Evolutionary conservation across 2,329 filamentous ascomycete genomes (phyloP), one percentile per base, ranked within the genome.

Genomic region (Talaromyces verruculosus): DNA sequence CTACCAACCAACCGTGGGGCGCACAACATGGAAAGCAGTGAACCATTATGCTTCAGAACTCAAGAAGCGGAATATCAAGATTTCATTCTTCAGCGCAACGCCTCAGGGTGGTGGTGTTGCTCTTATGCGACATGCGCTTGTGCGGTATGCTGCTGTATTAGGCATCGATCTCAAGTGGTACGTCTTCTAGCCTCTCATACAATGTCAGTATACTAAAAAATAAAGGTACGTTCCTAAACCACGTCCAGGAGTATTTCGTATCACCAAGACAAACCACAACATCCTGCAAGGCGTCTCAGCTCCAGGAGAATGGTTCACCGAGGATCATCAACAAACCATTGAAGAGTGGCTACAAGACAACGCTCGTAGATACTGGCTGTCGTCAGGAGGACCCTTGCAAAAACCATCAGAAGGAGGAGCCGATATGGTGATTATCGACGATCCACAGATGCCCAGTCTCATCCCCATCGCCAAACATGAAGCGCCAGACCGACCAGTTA

Each of bases 181-280:
- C 79, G 85, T 74, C 55, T 25, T 25, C 53, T 58, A 64, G 17
- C 45, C 10, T 13, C 17, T 13, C 5, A 19, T 7, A 22, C 30
- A 17, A 13, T 28, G 17, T 1, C 15, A 11, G 4, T 13, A 15
- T 30, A 28, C 47, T 30, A 30, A 53, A 15, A 15, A 5, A 17
- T 15, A 5, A 41, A 41, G 37, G 84, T 87, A 85, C 67, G 91
- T 94, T 0, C 91, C 91, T 6, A 92, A 92, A 75, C 91, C 91
- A 25, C 88, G 89, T 61, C 90, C 90, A 2, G 88, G 90, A 17
- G 88, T 94, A 11, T 95, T 95, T 78, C 85, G 91, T 61, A 89
- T 92, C 77, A 95, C 91, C 70, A 95, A 95, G 80, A 93, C 90
- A 70, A 90, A 93, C 71, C 91, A 95, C 85, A 95, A 95, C 78